A percentile compares a stretch with the other conserved stretches of the same genome.
Conservation (phyloP, 148 eudicot species). For the Limonium bicolor region DNA sequence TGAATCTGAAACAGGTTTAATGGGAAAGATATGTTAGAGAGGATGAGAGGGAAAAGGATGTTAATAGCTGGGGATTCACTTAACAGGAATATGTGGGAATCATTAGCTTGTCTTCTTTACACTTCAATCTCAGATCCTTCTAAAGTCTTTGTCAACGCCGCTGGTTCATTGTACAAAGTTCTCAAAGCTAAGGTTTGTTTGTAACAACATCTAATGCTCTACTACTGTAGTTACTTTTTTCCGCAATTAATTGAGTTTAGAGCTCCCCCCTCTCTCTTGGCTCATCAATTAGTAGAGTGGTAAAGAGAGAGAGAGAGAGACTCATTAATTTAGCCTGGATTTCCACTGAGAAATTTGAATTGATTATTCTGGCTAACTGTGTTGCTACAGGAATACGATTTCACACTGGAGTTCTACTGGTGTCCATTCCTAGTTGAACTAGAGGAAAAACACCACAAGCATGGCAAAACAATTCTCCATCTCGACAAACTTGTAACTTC, state of each 20-base stretch:
- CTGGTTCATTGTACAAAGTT: slow-evolving; percentile 2
- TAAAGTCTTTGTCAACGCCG: background rate
- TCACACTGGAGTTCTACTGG: slow-evolving; percentile 44
- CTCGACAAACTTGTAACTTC: slow-evolving; percentile 20
- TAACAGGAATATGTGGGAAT: slow-evolving; percentile 24
- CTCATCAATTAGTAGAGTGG: background rate
- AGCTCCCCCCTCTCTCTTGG: no score
- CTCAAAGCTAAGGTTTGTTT: slow-evolving; percentile 4
- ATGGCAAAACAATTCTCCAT: slow-evolving; percentile 18
- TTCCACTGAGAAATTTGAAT: background rate
- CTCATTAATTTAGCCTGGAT: background rate
- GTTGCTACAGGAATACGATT: slow-evolving; percentile 31
- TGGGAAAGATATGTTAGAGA: slow-evolving; percentile 19
- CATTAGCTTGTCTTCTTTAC: slow-evolving; percentile 29
- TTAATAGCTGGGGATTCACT: slow-evolving; percentile 25
- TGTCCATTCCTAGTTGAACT: slow-evolving; percentile 36
- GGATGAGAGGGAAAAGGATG: slow-evolving; percentile 25
- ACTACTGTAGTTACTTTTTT: no score
- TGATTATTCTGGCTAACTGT: background rate
- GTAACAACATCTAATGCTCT: no score
- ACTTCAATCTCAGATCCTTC: slow-evolving; percentile 2
- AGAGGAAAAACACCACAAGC: slow-evolving; percentile 13
- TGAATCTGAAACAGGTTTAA: slow-evolving; percentile 15
- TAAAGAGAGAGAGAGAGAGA: background rate
- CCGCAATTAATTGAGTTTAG: no score